Evolutionary conservation across 139 green algal genomes (phyloP), one percentile per base, ranked within the genome.

Genomic region (Micractinium conductrix): DNA sequence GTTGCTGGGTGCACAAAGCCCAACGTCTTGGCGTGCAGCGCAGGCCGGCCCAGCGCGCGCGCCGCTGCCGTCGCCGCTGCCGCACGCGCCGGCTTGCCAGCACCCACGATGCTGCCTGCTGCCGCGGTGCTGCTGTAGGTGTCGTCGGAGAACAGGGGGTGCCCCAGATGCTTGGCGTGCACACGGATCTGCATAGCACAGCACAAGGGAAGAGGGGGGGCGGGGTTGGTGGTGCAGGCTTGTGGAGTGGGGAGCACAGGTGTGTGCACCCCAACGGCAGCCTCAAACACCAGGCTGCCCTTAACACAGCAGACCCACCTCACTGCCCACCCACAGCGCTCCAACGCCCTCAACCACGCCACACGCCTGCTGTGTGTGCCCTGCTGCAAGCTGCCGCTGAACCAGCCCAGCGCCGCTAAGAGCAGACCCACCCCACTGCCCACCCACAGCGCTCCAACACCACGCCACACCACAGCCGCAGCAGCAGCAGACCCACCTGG

Each of bases 321-420:
- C 16, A 58, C 16, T 24, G 16, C 48, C 48, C 48, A 58, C 48
- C 10, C 48, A 58, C 48, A 58, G 48, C 12, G n/a, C n/a, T n/a
- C n/a, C n/a, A n/a, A n/a, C n/a, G n/a, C n/a, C n/a, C n/a, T n/a
- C n/a, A n/a, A n/a, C n/a, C n/a, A n/a, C n/a, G n/a, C n/a, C n/a
- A n/a, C n/a, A n/a, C 55, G 65, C 76, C 76, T 82, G 97, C 81
- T 99, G 97, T 10, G 97, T 99, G 42, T 97, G 89, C 44, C 97
- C 97, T 1, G 96, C 98, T 35, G 98, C 92, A 9, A 99, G 90
- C 74, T 88, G 92, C 97, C 97, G 99, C 78, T 94, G 76, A 68
- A 98, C 93, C 38, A 99, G 72, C 10, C 93, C 91, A 12, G 94
- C 94, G 3, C 50, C 90, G n/a, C n/a, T n/a, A n/a, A n/a, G n/a